Conservation (phyloP, 371 early-diverging fungal genomes). For the Dinochytrium kinnereticum region DNA sequence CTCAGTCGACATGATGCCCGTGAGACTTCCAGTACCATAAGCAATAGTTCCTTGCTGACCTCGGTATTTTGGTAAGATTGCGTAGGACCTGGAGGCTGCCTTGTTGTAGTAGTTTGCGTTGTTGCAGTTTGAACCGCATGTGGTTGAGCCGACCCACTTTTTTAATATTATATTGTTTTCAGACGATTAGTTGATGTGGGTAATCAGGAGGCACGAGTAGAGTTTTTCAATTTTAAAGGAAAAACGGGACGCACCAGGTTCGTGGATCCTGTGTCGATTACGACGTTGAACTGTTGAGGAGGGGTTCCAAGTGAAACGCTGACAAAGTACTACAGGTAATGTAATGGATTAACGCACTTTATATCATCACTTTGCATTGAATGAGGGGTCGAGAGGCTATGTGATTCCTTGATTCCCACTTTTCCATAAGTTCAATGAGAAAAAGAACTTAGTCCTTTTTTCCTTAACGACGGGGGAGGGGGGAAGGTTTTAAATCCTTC, state of each 20-base stretch:
- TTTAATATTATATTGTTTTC: too few relatives aligned
- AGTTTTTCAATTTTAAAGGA: too few relatives aligned
- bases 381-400: too few relatives aligned
- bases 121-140: constrained; percentile 2
- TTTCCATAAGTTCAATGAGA: too few relatives aligned
- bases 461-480: too few relatives aligned
- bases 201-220: too few relatives aligned
- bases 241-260: constrained; percentile 1
- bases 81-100: background rate
- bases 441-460: too few relatives aligned
- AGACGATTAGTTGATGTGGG: too few relatives aligned
- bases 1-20: constrained; percentile 5
- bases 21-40: constrained; percentile 24
- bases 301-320: constrained; percentile 19
- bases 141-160: constrained; percentile 11
- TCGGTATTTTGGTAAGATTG: background rate
- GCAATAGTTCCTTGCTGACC: background rate
- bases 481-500: too few relatives aligned
- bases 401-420: too few relatives aligned
- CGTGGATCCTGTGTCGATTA: constrained; percentile 21
- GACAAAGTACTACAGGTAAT: constrained; percentile 16
- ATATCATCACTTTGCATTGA: too few relatives aligned
- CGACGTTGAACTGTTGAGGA: constrained; percentile 4
- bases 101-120: background rate
- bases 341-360: too few relatives aligned